Evolutionary conservation across 805 yeast genomes (phyloP), one percentile per base, ranked within the genome.

Genomic region (Yamadazyma nakazawae): DNA sequence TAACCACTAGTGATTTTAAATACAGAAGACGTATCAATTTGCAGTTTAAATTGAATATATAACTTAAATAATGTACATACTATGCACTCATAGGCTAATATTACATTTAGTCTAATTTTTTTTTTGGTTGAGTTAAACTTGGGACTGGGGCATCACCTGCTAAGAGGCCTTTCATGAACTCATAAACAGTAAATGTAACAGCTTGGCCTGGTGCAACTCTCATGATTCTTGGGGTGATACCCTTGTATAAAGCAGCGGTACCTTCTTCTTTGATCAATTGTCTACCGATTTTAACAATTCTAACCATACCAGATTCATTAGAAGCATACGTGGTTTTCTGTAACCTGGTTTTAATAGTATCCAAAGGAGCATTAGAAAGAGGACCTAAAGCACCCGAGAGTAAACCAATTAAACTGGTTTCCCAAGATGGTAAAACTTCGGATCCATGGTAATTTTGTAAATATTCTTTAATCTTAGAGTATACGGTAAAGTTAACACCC

Each of bases 141-240:
- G 53, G 53, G 8, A 49, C 55, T 36, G 53, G 56, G 26, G 59
- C 50, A 43, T 61, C 64, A 42, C 74, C 73, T 34, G 49, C 62
- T 64, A 91, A 76, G 42, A 75, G 72, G 18, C 76, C 80, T 67
- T 90, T 85, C 64, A 89, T 86, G 62, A 76, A 85, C 72, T 92
- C 99, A 68, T 92, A 92, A 37, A 94, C 96, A 7, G 98, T 94
- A 73, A 92, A 92, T 14, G 97, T 94, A 47, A 92, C 98, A 46
- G 98, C 97, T 72, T 92, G 99, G 52, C 99, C 99, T 19, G 99
- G 97, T 11, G 99, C 99, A 43, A 92, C 99, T 73, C 99, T 85
- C 96, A 92, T 91, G 57, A 92, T 92, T 74, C 99, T 85, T 58
- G 99, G 99, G 19, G 97, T 90, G 63, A 92, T 92, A 72, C 99